These are phyloP conservation scores for Sugiyamaella boreocaroliniensis DNA, from an alignment of 805 yeast genomes.

Conservation along the genomic window DNA sequence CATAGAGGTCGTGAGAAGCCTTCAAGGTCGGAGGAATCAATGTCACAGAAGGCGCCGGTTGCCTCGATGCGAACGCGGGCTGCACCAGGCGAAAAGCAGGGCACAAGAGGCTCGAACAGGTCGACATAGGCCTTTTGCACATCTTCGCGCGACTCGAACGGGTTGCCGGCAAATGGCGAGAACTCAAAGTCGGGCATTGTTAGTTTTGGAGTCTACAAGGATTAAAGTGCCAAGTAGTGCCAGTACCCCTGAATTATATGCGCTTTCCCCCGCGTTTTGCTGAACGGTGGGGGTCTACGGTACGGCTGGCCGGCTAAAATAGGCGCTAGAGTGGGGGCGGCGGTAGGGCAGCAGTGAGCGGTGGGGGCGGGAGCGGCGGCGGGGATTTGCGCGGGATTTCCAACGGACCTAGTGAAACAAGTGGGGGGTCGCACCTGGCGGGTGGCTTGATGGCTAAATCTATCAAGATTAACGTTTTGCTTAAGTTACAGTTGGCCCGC, in stretches of 20 bases:
- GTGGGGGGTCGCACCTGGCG: too few relatives aligned
- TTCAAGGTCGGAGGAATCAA: conserved; percentile 25
- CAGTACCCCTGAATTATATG: background rate
- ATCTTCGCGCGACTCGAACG: conserved; percentile 5
- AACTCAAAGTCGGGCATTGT: background rate
- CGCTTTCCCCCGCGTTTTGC: background rate
- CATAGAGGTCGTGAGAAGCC: conserved; percentile 28
- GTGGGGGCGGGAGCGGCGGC: background rate
- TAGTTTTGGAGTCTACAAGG: background rate
- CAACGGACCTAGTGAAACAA: too few relatives aligned
- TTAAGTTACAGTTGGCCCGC: too few relatives aligned
- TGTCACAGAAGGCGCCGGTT: conserved; percentile 16
- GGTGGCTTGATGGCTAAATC: too few relatives aligned
- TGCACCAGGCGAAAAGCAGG: conserved; percentile 10
- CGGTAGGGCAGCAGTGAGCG: too few relatives aligned
- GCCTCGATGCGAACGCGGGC: conserved; percentile 12
- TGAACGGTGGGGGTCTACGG: background rate
- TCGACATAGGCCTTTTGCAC: conserved; percentile 9
- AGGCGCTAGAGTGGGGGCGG: background rate
- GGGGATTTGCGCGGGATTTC: background rate
- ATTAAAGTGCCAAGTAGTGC: background rate
- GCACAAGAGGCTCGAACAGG: conserved; percentile 11
- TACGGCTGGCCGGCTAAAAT: background rate
- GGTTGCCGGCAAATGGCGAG: conserved; percentile 7
- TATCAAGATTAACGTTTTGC: too few relatives aligned